A percentile compares a stretch with the other conserved stretches of the same genome.
Evolutionary conservation across 108 stramenopile species (phyloP).

Genomic region (Cyclostephanos tholiformis): DNA sequence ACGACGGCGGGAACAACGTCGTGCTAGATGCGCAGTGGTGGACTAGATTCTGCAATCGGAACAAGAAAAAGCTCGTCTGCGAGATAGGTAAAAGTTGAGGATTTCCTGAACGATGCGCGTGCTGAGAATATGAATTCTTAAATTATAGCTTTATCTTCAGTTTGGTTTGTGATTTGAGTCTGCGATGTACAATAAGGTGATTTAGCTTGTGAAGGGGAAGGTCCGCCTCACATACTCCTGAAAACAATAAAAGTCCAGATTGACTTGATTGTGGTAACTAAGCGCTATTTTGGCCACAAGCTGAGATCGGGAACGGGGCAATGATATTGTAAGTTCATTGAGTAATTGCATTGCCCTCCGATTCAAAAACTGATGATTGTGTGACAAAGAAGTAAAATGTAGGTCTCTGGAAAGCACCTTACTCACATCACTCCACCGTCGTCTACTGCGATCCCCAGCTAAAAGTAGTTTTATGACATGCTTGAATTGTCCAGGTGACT

Average conservation of each 20-base stretch:
- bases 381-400: background rate
- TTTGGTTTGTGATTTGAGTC: too few relatives aligned
- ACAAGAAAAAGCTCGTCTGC: constrained; percentile 9
- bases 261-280: constrained; percentile 57
- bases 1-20: constrained; percentile 9
- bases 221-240: constrained; percentile 43
- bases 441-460: constrained; percentile 37
- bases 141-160: too few relatives aligned
- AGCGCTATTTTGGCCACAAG: constrained; percentile 52
- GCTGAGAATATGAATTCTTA: too few relatives aligned
- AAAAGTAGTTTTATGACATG: constrained; percentile 58
- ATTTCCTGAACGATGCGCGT: too few relatives aligned
- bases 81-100: too few relatives aligned
- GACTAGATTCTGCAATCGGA: constrained; percentile 14
- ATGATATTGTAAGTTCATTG: too few relatives aligned
- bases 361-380: background rate
- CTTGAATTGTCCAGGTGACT: constrained; percentile 68
- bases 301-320: constrained; percentile 14
- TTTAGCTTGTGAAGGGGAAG: background rate
- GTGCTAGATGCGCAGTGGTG: constrained; percentile 28
- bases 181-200: too few relatives aligned
- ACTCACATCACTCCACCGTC: constrained; percentile 55
- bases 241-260: constrained; percentile 68
- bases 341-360: too few relatives aligned
- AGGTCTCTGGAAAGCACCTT: background rate